Evolutionary conservation across 306 rosid species (phyloP), one percentile per base, ranked within the genome.

Genomic region (Corylus heterophylla): DNA sequence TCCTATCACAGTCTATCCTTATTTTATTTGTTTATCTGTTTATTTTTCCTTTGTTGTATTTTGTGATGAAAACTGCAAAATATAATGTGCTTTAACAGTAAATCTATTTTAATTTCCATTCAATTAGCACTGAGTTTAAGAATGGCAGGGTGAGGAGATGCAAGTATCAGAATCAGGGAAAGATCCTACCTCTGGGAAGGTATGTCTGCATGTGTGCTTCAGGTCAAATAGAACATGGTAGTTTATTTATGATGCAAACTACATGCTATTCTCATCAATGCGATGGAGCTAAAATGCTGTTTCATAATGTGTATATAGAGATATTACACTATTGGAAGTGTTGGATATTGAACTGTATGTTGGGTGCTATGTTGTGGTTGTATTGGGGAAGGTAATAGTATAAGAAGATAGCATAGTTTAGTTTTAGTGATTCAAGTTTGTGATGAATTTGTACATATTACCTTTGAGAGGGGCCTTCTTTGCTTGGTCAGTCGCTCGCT

Each of bases 101-200:
- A 48, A 12, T 76, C 70, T 29, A 70, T 74, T 76, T 68, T 73
- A 37, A 39, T 82, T 76, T 62, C 70, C 56, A 67, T 59, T 50
- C 78, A n/a, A 54, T 80, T 17, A 47, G 44, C 44, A 5, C 42
- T 83, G 79, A 77, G 48, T 81, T 86, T 79, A 50, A 77, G 75
- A 75, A 78, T 88, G 88, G 62, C 93, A 95, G 99, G 99, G 99
- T 83, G 99, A 95, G 87, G 83, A 74, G 45, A 61, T 20, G 45
- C 90, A 75, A 77, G 90, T 90, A 39, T 39, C 44, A 55, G 99
- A 95, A 83, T 69, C 92, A 68, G 99, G 90, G 79, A 90, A 88
- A 78, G 92, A 92, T 16, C 84, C 83, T 31, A 80, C 35, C 64
- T 71, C 83, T 81, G 96, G 44, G 49, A 95, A 95, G 98, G 99